Evolutionary conservation across 257 asterid species (phyloP).

Genomic region (Solanum gandarillasii): DNA sequence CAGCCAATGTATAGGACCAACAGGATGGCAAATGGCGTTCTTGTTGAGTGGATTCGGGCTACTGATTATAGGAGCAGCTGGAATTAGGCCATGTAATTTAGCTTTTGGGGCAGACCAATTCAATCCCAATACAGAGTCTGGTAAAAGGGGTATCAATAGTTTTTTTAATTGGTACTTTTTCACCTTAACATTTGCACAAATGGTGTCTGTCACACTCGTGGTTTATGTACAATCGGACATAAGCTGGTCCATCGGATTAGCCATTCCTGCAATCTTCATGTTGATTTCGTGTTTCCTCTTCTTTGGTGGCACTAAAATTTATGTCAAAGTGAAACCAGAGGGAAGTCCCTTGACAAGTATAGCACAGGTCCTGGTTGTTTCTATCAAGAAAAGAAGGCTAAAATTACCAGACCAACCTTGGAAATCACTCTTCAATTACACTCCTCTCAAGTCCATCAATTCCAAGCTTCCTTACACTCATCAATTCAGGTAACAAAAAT

Average conservation of each 20-base stretch:
- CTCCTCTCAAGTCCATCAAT: slow-evolving; percentile 38
- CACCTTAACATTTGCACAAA: slow-evolving; percentile 51
- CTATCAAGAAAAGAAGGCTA: slow-evolving; percentile 47
- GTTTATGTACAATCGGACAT: slow-evolving; percentile 65
- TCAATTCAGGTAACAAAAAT: slow-evolving; percentile 45
- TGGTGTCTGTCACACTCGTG: slow-evolving; percentile 54
- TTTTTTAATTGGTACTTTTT: slow-evolving; percentile 85
- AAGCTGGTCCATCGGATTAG: slow-evolving; percentile 67
- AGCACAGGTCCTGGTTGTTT: slow-evolving; percentile 39
- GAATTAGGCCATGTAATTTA: slow-evolving; percentile 72
- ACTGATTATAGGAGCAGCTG: slow-evolving; percentile 62
- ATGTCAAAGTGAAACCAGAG: slow-evolving; percentile 66
- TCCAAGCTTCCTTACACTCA: slow-evolving; percentile 48
- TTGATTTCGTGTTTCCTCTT: slow-evolving; percentile 35
- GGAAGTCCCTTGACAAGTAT: slow-evolving; percentile 63
- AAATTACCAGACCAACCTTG: slow-evolving; percentile 37
- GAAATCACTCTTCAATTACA: slow-evolving; percentile 21
- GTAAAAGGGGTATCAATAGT: slow-evolving; percentile 53
- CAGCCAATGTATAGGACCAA: slow-evolving; percentile 28
- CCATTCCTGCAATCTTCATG: slow-evolving; percentile 50
- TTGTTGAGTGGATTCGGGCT: slow-evolving; percentile 51
- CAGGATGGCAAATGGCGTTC: slow-evolving; percentile 46
- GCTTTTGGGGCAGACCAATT: slow-evolving; percentile 86
- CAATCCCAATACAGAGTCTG: slow-evolving; percentile 56
- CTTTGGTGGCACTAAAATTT: slow-evolving; percentile 37